These are phyloP conservation scores for Lentinula edodes DNA, from an alignment of 768 basidiomycete species.

Conservation along the genomic window DNA sequence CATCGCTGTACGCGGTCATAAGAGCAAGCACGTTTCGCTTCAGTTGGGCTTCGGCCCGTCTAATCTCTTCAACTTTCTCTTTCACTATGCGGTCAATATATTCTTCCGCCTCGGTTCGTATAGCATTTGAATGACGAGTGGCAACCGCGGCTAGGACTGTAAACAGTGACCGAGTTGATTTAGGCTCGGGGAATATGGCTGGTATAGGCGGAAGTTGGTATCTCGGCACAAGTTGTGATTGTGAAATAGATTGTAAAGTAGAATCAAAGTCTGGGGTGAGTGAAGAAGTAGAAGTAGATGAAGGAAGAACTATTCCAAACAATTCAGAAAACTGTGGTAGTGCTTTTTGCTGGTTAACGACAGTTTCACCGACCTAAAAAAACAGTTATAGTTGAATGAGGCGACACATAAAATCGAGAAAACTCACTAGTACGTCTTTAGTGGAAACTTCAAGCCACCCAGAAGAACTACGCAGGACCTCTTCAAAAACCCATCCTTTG, in stretches of 20 bases:
- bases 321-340: conserved; percentile 1
- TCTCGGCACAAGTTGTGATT: conserved; percentile 4
- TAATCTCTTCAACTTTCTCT: conserved; percentile 34
- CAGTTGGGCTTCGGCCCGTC: conserved; percentile 31
- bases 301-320: conserved; percentile 4
- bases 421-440: conserved; percentile 40
- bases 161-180: conserved; percentile 45
- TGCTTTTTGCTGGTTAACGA: neutral
- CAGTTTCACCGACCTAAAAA: conserved; percentile 2
- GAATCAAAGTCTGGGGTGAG: neutral
- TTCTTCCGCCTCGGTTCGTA: conserved; percentile 37
- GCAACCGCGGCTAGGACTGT: conserved; percentile 38
- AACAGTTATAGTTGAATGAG: neutral
- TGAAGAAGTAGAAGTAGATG: neutral
- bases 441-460: conserved; percentile 47
- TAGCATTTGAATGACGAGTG: conserved; percentile 27
- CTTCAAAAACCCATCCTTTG: conserved; percentile 53
- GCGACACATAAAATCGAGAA: neutral
- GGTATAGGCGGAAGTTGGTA: conserved; percentile 28
- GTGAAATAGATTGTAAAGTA: neutral
- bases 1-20: conserved; percentile 38
- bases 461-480: conserved; percentile 36
- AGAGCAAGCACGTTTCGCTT: conserved; percentile 37
- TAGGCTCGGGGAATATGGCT: conserved; percentile 46
- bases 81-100: conserved; percentile 31